Base-by-base conservation (phyloP, 78 protist species). In the Polysphondylium violaceum region DNA sequence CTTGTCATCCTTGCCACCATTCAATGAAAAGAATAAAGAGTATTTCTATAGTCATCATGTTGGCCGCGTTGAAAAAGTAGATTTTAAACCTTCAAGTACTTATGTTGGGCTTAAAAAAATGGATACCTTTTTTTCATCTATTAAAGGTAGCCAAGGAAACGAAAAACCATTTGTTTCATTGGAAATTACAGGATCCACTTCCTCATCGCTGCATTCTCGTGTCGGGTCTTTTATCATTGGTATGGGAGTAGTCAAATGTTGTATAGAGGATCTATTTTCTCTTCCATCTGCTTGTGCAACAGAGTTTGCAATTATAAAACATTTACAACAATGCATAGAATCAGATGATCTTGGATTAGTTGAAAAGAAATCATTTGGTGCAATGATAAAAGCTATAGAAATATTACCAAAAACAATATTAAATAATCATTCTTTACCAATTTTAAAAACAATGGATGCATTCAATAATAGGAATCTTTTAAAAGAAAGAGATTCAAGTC, bases 161-260 rank as follows among this genome's bases (percentile, higher is more conserved):
- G 40, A 73, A 53, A 23, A 31, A 38, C 43, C 83, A n/a, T 38
- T 83, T 31, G 16, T 53, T 4, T 40, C 73, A 19, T 58, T 50
- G 29, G 76, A 68, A 9, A 40, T 83, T 12, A 35, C 6, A 19
- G 43, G 72, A 1, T 14, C 77, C 2, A 29, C 73, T 4, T 8
- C 21, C 21, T 55, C 56, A 33, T 31, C 14, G 0, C 29, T 83
- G 17, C 74, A 64, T 25, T 73, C 67, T 23, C 53, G 41, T 14
- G 91, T 83, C 43, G 91, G 91, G 7, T 50, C 71, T 14, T 83
- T 68, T 43, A 40, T 83, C 4, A 83, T 50, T 58, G 91, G 79
- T 6, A 71, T 67, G 77, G 91, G 91, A n/a, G 63, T 83, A 29
- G 77, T 38, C 0, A 83, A 83, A 27, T 69, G 79, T 69, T 69